These are phyloP conservation scores for Colletotrichum siamense DNA, from an alignment of 2,329 filamentous ascomycete genomes.

Conservation along the genomic window DNA sequence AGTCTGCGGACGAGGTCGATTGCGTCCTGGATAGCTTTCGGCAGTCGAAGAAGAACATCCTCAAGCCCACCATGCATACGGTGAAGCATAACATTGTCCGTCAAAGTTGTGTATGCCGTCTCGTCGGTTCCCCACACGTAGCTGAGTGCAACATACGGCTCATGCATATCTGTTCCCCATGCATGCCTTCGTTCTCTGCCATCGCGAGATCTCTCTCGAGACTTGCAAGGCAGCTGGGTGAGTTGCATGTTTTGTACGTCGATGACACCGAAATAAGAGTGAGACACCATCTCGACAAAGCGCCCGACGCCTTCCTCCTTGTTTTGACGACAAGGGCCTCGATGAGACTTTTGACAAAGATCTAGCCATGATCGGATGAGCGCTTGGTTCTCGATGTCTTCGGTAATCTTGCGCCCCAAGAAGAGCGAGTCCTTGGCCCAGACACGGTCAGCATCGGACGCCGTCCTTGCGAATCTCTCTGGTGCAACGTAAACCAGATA, in stretches of 20 bases:
- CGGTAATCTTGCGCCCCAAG: neutral
- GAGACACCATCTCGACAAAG: constrained; percentile 1
- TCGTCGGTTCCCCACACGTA: constrained; percentile 42
- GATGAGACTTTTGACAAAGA: neutral
- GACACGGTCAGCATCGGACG: neutral
- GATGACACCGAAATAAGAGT: constrained; percentile 8
- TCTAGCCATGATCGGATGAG: constrained; percentile 6
- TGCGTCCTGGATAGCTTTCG: constrained; percentile 42
- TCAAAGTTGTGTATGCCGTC: neutral
- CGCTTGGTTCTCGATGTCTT: constrained; percentile 4
- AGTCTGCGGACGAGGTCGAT: constrained; percentile 39
- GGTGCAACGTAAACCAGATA: neutral
- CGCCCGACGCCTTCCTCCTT: neutral
- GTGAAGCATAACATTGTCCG: neutral
- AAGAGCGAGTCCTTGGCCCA: constrained; percentile 5
- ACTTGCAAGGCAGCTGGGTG: neutral
- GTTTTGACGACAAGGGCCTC: neutral
- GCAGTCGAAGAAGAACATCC: neutral
- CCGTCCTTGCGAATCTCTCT: neutral
- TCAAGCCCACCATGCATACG: neutral
- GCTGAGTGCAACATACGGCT: constrained; percentile 49
- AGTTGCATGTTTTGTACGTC: constrained; percentile 15
- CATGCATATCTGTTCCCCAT: constrained; percentile 14
- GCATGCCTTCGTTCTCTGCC: neutral
- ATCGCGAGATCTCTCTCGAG: neutral